Conservation (phyloP, 2,329 filamentous ascomycete species). For the Periconia sp. region DNA sequence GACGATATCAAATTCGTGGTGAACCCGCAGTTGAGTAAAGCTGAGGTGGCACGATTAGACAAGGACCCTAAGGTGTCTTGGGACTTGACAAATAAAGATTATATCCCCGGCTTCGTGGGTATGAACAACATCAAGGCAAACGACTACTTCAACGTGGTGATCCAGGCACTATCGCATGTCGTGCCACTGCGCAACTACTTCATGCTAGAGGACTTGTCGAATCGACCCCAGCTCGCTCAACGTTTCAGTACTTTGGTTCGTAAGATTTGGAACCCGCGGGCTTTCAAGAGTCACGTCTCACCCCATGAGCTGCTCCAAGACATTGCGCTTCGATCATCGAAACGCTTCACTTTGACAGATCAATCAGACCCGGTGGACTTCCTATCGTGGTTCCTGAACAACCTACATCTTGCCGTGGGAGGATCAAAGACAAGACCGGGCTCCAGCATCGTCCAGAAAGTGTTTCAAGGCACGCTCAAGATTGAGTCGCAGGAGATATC, state of each 20-base stretch:
- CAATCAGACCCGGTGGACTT: slow-evolving; percentile 98
- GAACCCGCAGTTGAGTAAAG: slow-evolving; percentile 82
- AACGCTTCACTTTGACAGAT: slow-evolving; percentile 86
- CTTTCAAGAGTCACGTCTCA: slow-evolving; percentile 96
- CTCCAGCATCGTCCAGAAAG: slow-evolving; percentile 84
- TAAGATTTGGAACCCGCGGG: slow-evolving; percentile 97
- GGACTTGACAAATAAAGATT: slow-evolving; percentile 83
- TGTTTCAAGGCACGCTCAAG: slow-evolving; percentile 91
- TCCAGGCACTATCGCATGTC: slow-evolving; percentile 91
- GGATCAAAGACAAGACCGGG: slow-evolving; percentile 86
- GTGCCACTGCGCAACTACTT: slow-evolving; percentile 89
- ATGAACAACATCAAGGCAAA: slow-evolving; percentile 99
- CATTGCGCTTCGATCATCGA: slow-evolving; percentile 85
- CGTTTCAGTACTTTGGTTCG: slow-evolving; percentile 88
- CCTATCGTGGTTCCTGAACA: slow-evolving; percentile 96
- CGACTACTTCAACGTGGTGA: slow-evolving; percentile 95
- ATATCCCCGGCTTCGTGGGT: slow-evolving; percentile 92
- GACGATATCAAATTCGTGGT: slow-evolving; percentile 99
- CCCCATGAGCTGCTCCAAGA: slow-evolving; percentile 97
- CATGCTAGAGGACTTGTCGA: slow-evolving; percentile 80
- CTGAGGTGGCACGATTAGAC: slow-evolving; percentile 82
- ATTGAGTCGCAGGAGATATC: slow-evolving; percentile 95
- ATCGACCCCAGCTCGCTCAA: slow-evolving; percentile 80
- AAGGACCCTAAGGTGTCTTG: slow-evolving; percentile 67
- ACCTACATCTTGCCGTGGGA: slow-evolving; percentile 88